phyloP scores from a whole-genome alignment of 176 grass and related monocot genomes.

The Pharus latifolius region DNA sequence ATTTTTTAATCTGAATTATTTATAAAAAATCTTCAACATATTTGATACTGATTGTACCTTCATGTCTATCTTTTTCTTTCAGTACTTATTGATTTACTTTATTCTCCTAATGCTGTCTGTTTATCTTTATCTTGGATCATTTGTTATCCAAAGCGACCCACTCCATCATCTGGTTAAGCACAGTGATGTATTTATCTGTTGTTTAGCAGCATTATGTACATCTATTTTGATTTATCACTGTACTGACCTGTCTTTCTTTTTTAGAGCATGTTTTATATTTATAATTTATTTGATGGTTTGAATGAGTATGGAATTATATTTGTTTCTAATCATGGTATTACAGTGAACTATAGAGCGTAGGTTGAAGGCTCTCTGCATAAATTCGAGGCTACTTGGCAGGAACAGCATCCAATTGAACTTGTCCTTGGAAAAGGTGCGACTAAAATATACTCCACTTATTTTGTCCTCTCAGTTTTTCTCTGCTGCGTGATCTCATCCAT shows the following conservation, averaged over 20 bases:
- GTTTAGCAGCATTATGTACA: background rate
- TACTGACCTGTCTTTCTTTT: background rate
- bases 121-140: background rate
- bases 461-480: constrained; percentile 3
- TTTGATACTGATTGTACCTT: background rate
- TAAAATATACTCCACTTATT: constrained; percentile 1
- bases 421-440: constrained; percentile 63
- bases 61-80: background rate
- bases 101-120: no score
- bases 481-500: background rate
- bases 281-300: background rate
- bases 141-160: background rate
- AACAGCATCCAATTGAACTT: constrained; percentile 76
- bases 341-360: constrained; percentile 96
- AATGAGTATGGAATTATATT: constrained; percentile 3
- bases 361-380: constrained; percentile 59
- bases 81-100: background rate
- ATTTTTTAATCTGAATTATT: no score
- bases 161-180: background rate
- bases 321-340: constrained; percentile 10
- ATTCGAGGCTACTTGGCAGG: constrained; percentile 97
- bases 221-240: background rate
- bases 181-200: background rate
- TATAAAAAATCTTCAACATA: no score
- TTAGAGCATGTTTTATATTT: background rate